Conservation (phyloP, 106 monocot species). For the Dendrobium officinale region DNA sequence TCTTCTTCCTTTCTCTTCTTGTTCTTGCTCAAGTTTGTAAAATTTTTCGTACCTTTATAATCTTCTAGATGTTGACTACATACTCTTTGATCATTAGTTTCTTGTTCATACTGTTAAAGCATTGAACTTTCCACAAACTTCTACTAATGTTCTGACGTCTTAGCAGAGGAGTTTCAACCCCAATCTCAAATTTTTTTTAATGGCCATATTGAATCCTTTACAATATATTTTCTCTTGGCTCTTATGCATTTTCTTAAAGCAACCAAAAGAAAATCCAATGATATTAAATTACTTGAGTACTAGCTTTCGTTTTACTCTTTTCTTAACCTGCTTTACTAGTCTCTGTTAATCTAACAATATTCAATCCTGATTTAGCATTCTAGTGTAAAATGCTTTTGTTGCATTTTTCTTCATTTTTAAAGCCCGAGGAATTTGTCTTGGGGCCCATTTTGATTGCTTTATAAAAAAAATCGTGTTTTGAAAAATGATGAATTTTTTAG, state of each 20-base stretch:
- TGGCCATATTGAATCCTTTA: not conserved
- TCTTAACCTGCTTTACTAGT: not conserved
- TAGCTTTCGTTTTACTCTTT: not conserved
- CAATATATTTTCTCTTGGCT: not conserved
- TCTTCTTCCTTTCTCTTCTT: not conserved
- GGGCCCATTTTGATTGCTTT: not conserved
- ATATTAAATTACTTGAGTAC: not conserved
- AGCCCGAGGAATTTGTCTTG: not conserved
- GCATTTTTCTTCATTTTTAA: not conserved
- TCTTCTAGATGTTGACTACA: not conserved
- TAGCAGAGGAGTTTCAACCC: not conserved
- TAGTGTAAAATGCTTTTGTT: not conserved
- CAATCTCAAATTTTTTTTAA: not conserved
- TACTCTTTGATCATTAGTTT: not conserved
- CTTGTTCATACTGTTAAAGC: not conserved
- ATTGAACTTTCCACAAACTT: not conserved
- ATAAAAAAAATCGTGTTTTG: not conserved
- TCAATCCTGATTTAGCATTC: not conserved
- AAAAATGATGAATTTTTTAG: not conserved
- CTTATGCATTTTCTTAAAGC: not conserved
- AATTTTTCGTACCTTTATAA: not conserved
- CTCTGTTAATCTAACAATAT: not conserved
- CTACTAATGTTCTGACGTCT: not conserved
- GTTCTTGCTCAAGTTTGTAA: slow-evolving; percentile 1
- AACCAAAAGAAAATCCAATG: not conserved